Base-by-base conservation (phyloP, 2,329 filamentous ascomycete species). In the Penicillium rolfsii region DNA sequence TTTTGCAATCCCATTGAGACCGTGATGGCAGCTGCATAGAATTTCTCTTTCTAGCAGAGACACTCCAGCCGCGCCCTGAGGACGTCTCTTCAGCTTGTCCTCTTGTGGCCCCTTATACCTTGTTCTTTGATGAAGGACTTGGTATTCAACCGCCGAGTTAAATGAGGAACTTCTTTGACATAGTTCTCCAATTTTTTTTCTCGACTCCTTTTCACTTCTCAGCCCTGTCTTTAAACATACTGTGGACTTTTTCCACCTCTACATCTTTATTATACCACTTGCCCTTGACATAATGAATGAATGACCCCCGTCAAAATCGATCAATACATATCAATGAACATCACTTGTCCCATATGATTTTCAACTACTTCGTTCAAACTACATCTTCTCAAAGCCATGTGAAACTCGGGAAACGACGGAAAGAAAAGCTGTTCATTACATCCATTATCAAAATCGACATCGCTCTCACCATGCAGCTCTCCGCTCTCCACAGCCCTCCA, bases 1-100 rank as follows among this genome's bases (percentile, higher is more conserved):
- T 82, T 81, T 61, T 81, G 80, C 64, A 73, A 64, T 60, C 57
- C 55, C 56, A 28, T 53, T 58, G 40, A 64, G 11, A 16, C 55
- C 12, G 22, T 50, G 7, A 24, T 52, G 30, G 55, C 57, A 40
- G 40, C 52, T 45, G 28, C 26, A 30, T 49, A 35, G n/a, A 33
- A 50, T 9, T 2, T 6, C 8, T 30, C 26, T 22, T 1, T 48
- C 45, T 30, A 3, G 4, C n/a, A 50, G 30, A 4, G 19, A 12
- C 8, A 22, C n/a, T 43, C n/a, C 28, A 12, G 8, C 46, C 30
- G 4, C 46, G n/a, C 30, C 30, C 30, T 7, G 16, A 22, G n/a
- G 19, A 33, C 22, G 12, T 22, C n/a, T 12, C 28, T 19, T 12
- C 11, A 16, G 14, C 35, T 43, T 57, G 30, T 61, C 45, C 12